Evolutionary conservation across 257 asterid genomes (phyloP).

Genomic region (Solanum gandarillasii): DNA sequence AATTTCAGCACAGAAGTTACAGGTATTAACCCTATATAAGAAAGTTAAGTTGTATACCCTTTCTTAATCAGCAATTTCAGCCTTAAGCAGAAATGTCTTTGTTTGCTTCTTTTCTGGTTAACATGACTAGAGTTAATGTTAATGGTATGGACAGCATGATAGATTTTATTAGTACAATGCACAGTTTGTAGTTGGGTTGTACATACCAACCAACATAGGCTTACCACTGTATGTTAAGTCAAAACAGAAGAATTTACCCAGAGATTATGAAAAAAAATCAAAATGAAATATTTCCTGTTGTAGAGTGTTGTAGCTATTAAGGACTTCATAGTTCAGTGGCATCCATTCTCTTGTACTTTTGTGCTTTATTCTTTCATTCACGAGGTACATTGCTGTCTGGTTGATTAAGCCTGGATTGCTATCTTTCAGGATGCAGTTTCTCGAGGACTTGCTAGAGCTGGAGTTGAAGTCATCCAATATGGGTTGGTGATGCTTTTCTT

Average conservation of each 20-base stretch:
- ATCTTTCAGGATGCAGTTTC: constrained; percentile 86
- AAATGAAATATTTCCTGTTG: not conserved
- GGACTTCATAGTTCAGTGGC: not conserved
- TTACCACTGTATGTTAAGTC: not conserved
- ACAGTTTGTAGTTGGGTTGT: not conserved
- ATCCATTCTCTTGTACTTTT: not conserved
- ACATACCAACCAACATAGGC: not conserved
- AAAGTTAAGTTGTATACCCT: not conserved
- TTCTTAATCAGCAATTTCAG: not conserved
- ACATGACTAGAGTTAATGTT: not conserved
- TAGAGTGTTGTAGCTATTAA: not conserved
- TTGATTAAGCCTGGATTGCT: constrained; percentile 1
- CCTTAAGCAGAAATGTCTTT: not conserved
- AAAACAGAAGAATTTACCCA: not conserved
- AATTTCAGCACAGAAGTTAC: constrained; percentile 78
- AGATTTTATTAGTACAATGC: not conserved
- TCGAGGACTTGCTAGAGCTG: constrained; percentile 75
- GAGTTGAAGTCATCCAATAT: constrained; percentile 71
- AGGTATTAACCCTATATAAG: constrained; percentile 29
- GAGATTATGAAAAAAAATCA: not conserved
- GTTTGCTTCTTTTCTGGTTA: not conserved
- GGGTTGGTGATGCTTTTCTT: constrained; percentile 47
- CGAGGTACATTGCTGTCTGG: not conserved
- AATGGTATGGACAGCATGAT: not conserved
- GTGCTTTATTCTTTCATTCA: not conserved